Conservation (phyloP, 139 green algal species). For the Micractinium sp. region DNA sequence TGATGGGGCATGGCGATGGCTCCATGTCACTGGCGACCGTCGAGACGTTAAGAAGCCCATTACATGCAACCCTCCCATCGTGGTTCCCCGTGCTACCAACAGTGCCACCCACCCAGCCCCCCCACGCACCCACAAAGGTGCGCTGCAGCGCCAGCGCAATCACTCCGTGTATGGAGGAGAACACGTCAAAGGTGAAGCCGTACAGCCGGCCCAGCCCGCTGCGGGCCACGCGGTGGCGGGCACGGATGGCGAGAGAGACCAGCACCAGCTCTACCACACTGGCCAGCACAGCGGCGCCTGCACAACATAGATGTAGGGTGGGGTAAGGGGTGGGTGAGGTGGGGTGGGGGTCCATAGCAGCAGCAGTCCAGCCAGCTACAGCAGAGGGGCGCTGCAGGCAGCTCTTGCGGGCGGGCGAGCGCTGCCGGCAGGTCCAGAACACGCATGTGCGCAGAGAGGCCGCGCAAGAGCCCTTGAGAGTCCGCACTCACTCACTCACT, state of each 20-base stretch:
- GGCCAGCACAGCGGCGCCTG: conserved; percentile 4
- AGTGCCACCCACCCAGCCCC: background rate
- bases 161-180: conserved; percentile 39
- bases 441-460: too few relatives aligned
- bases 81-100: background rate
- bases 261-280: background rate
- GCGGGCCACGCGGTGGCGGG: conserved; percentile 35
- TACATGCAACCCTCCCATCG: too few relatives aligned
- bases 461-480: too few relatives aligned
- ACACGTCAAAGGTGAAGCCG: conserved; percentile 46
- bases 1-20: too few relatives aligned
- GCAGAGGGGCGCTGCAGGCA: background rate
- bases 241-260: conserved; percentile 10
- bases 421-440: too few relatives aligned
- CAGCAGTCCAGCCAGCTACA: too few relatives aligned
- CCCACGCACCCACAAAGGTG: conserved; percentile 6
- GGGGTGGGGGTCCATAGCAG: background rate
- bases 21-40: too few relatives aligned
- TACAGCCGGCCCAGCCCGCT: conserved; percentile 49
- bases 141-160: conserved; percentile 41
- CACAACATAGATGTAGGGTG: background rate
- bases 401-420: too few relatives aligned
- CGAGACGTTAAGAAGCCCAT: too few relatives aligned
- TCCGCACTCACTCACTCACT: background rate
- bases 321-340: background rate